A percentile compares a stretch with the other conserved stretches of the same genome.
phyloP scores from a whole-genome alignment of 441 rosid genomes.

The Populus hybrid region DNA sequence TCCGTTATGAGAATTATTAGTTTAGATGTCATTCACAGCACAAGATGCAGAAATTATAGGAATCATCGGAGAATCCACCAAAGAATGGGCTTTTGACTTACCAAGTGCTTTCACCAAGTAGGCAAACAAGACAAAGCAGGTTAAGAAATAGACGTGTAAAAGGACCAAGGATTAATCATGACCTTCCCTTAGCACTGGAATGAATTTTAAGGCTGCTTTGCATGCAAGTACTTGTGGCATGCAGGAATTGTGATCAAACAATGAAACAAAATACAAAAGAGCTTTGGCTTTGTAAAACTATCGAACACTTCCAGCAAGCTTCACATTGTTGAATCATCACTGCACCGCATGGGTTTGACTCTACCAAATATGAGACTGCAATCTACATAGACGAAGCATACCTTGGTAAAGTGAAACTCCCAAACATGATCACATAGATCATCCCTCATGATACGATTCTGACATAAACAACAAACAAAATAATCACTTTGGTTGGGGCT shows the following conservation, averaged over 20 bases:
- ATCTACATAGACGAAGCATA: conserved; percentile 14
- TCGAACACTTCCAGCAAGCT: not conserved
- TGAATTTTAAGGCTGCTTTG: not conserved
- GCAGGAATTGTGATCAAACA: not conserved
- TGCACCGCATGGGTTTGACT: not conserved
- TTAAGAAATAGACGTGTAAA: not conserved
- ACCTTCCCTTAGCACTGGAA: not conserved
- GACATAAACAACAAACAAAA: conserved; percentile 14
- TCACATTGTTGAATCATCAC: not conserved
- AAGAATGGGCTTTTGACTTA: not conserved
- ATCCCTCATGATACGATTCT: conserved; percentile 51
- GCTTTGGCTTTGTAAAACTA: not conserved
- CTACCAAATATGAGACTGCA: not conserved
- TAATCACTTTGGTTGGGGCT: not conserved
- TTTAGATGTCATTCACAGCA: not conserved
- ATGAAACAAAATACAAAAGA: not conserved
- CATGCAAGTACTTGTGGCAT: not conserved
- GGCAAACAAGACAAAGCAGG: not conserved
- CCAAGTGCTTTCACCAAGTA: not conserved
- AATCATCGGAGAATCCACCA: not conserved
- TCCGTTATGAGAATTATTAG: not conserved
- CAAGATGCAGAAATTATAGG: not conserved
- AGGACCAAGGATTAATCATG: not conserved
- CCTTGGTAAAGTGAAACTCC: conserved; percentile 57
- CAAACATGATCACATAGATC: conserved; percentile 61